phyloP scores from a whole-genome alignment of 768 basidiomycete species.

The Mycena indigotica region DNA sequence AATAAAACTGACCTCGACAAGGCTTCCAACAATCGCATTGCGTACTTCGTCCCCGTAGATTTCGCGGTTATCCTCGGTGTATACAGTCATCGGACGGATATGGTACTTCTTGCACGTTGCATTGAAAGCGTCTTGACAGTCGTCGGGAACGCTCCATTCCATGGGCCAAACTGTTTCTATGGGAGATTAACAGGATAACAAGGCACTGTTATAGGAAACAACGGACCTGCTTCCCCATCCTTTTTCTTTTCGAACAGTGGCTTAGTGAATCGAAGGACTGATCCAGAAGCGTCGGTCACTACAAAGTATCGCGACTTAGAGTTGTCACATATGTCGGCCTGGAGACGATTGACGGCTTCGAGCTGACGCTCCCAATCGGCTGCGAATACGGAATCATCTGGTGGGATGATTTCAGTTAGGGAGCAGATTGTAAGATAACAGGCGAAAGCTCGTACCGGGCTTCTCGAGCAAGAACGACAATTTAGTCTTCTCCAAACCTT shows the following conservation, averaged over 20 bases:
- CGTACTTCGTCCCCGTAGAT: not conserved
- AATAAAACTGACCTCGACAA: not conserved
- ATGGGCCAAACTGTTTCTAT: not conserved
- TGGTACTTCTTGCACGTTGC: not conserved
- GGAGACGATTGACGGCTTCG: not conserved
- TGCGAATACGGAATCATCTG: not conserved
- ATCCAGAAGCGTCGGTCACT: not conserved
- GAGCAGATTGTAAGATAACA: not conserved
- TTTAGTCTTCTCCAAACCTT: not conserved
- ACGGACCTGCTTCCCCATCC: not conserved
- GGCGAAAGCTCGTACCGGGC: not conserved
- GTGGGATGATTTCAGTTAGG: not conserved
- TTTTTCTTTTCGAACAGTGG: not conserved
- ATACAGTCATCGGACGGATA: not conserved
- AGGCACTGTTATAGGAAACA: not conserved
- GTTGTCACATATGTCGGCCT: not conserved
- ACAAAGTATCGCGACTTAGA: not conserved
- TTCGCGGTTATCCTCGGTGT: not conserved
- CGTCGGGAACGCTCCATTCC: not conserved
- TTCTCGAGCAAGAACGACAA: not conserved
- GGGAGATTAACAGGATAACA: too few species aligned
- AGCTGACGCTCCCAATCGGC: not conserved
- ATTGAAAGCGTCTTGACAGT: not conserved
- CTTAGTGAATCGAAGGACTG: not conserved
- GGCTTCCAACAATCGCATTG: not conserved